Evolutionary conservation across 2,329 filamentous ascomycete genomes (phyloP).

Genomic region (Zymoseptoria tritici): DNA sequence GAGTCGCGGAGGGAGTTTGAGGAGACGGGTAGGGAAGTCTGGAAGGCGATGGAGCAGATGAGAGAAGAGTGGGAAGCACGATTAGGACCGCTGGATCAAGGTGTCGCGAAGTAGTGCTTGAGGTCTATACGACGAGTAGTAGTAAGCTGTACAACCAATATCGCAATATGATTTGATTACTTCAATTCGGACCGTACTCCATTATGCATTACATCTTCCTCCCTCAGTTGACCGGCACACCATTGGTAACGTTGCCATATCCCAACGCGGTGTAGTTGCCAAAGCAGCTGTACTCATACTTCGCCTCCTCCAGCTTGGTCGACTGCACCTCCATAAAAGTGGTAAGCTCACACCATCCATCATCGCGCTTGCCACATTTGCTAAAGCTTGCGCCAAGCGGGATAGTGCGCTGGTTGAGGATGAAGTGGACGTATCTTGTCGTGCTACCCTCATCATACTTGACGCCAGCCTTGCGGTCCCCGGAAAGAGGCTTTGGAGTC

Average conservation of each 20-base stretch:
- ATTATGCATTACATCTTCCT: not conserved
- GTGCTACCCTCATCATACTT: conserved; percentile 44
- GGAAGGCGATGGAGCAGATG: conserved; percentile 32
- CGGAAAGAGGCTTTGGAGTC: conserved; percentile 55
- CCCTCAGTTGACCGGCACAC: conserved; percentile 32
- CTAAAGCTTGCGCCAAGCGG: conserved; percentile 60
- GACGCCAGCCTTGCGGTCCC: conserved; percentile 40
- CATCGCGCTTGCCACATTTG: conserved; percentile 57
- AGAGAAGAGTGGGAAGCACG: conserved; percentile 33
- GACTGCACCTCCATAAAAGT: conserved; percentile 60
- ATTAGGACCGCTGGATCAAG: conserved; percentile 32
- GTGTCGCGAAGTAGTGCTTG: not conserved
- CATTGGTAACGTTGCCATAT: conserved; percentile 47
- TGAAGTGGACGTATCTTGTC: conserved; percentile 65
- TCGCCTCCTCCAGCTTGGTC: conserved; percentile 49
- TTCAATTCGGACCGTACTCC: not conserved
- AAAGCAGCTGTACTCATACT: conserved; percentile 61
- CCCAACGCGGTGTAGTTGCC: conserved; percentile 45
- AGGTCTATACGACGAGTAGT: not conserved
- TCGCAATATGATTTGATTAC: not conserved
- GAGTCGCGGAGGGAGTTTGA: conserved; percentile 65
- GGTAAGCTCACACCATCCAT: conserved; percentile 70
- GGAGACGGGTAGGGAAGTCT: conserved; percentile 52
- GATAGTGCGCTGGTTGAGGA: conserved; percentile 60
- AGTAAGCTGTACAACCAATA: not conserved